Conservation (phyloP, 208 protist genomes). For the Wallacemonas rigidus region DNA sequence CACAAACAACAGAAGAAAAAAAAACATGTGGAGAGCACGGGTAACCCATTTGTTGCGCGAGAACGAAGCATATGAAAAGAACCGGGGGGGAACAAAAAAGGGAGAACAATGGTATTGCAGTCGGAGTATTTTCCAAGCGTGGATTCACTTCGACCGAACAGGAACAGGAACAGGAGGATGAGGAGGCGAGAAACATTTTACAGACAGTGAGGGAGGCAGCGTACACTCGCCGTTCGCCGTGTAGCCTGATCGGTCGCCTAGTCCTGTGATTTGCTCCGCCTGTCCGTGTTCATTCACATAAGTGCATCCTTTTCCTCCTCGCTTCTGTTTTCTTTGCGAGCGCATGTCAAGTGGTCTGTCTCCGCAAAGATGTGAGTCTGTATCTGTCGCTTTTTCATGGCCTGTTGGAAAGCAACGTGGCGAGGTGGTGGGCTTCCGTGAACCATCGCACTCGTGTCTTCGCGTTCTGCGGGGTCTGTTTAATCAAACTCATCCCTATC, state of each 20-base stretch:
- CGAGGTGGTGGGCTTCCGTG: no score
- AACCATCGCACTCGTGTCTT: no score
- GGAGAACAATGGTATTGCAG: background rate
- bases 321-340: no score
- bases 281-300: no score
- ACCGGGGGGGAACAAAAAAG: background rate
- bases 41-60: background rate
- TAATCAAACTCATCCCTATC: slow-evolving; percentile 26
- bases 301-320: no score
- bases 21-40: background rate
- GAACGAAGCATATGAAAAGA: background rate
- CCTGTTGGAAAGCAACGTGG: no score
- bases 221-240: no score
- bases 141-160: background rate
- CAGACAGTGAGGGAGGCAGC: no score
- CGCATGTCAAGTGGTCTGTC: no score
- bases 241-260: background rate
- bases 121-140: background rate
- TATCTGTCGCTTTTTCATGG: no score
- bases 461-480: background rate
- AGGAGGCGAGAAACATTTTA: background rate
- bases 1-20: background rate
- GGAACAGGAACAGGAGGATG: background rate
- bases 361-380: no score
- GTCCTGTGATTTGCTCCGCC: background rate